phyloP scores from a whole-genome alignment of 2,329 filamentous ascomycete species.

The Trichophyton rubrum region DNA sequence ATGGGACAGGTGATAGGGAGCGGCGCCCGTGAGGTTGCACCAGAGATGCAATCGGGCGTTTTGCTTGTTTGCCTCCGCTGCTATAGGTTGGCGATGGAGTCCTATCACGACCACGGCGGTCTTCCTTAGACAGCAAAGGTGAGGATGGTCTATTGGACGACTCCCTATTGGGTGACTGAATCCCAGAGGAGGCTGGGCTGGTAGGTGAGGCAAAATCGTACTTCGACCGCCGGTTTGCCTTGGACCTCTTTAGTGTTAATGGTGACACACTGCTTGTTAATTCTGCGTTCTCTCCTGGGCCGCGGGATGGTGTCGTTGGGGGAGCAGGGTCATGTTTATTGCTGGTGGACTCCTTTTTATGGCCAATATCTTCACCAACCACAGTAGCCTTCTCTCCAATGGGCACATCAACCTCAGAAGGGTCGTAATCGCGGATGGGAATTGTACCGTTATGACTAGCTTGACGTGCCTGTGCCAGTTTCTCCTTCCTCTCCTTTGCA shows the following conservation, averaged over 20 bases:
- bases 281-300: conserved; percentile 15
- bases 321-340: neutral
- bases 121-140: conserved; percentile 1
- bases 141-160: neutral
- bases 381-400: conserved; percentile 39
- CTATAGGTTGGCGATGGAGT: conserved; percentile 5
- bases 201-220: conserved; percentile 24
- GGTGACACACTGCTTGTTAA: conserved; percentile 22
- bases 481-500: conserved; percentile 26
- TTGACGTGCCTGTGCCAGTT: conserved; percentile 7
- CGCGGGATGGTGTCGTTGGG: neutral
- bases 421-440: conserved; percentile 34
- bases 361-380: neutral
- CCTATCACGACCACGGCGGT: conserved; percentile 7
- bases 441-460: conserved; percentile 19
- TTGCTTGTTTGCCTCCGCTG: conserved; percentile 10
- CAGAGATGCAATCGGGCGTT: conserved; percentile 16
- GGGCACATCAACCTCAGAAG: conserved; percentile 47
- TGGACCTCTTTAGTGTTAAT: conserved; percentile 26
- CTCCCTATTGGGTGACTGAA: conserved; percentile 16
- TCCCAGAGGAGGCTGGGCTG: conserved; percentile 16
- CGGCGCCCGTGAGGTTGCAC: conserved; percentile 23
- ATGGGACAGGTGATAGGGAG: conserved; percentile 37
- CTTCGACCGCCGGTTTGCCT: conserved; percentile 30
- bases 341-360: neutral